Evolutionary conservation across 805 yeast species (phyloP).

Genomic region (Kluyveromyces dobzhanskii): DNA sequence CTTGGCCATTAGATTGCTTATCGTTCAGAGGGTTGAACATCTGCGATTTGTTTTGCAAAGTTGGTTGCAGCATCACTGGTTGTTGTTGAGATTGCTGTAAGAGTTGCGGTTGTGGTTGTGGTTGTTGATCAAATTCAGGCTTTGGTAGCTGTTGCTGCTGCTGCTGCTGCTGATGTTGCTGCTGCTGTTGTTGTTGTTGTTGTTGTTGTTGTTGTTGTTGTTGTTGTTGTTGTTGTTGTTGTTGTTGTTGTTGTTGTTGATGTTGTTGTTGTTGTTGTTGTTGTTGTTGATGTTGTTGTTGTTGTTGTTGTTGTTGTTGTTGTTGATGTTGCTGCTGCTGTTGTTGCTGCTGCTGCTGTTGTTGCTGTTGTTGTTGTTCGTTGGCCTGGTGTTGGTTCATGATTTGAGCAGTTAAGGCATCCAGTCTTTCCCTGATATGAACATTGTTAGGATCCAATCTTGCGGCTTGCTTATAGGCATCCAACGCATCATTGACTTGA

Average conservation of each 20-base stretch:
- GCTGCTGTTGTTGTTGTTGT: slow-evolving; percentile 8
- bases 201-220: slow-evolving; percentile 10
- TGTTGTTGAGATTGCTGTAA: slow-evolving; percentile 9
- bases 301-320: slow-evolving; percentile 10
- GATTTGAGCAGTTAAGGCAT: slow-evolving; percentile 57
- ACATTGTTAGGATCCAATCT: slow-evolving; percentile 90
- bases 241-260: slow-evolving; percentile 12
- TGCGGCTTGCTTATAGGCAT: slow-evolving; percentile 95
- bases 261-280: no score
- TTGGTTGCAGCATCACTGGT: slow-evolving; percentile 28
- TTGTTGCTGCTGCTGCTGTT: slow-evolving; percentile 6
- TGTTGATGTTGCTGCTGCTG: slow-evolving; percentile 7
- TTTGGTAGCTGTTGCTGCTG: slow-evolving; percentile 7
- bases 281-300: slow-evolving; percentile 10
- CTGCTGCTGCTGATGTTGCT: slow-evolving; percentile 9
- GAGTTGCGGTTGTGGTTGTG: neutral
- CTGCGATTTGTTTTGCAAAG: slow-evolving; percentile 22
- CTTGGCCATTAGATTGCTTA: neutral
- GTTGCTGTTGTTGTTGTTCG: slow-evolving; percentile 18
- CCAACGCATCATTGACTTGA: slow-evolving; percentile 89
- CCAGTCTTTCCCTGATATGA: slow-evolving; percentile 87
- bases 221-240: slow-evolving; percentile 12
- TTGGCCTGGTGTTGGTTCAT: slow-evolving; percentile 31
- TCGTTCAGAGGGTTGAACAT: slow-evolving; percentile 1
- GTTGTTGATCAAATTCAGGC: slow-evolving; percentile 4